phyloP scores from a whole-genome alignment of 352 stramenopile species.

The Globisporangium megalacanthum region DNA sequence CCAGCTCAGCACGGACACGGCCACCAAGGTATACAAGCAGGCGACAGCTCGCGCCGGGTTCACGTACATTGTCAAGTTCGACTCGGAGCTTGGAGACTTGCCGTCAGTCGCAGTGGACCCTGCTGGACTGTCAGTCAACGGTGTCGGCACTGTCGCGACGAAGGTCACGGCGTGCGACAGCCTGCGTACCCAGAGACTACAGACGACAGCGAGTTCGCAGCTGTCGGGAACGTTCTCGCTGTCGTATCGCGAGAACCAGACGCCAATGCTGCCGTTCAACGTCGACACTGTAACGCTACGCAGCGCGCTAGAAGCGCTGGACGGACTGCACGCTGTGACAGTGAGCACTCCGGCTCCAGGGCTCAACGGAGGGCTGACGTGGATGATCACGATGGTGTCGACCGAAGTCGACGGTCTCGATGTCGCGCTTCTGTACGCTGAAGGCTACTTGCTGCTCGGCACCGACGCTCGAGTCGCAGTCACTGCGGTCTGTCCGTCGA shows the following conservation, averaged over 20 bases:
- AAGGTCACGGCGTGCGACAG: constrained; percentile 85
- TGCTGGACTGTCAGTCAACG: constrained; percentile 32
- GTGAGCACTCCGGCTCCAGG: constrained; percentile 32
- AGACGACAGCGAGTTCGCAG: constrained; percentile 35
- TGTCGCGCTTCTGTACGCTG: constrained; percentile 65
- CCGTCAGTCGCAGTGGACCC: constrained; percentile 47
- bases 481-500: constrained; percentile 34
- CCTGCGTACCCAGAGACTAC: constrained; percentile 70
- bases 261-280: constrained; percentile 67
- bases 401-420: constrained; percentile 36
- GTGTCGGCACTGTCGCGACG: constrained; percentile 18
- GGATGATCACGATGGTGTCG: constrained; percentile 84
- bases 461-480: constrained; percentile 36
- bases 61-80: constrained; percentile 71
- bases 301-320: constrained; percentile 59
- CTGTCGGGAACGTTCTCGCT: constrained; percentile 87
- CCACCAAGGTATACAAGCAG: constrained; percentile 84
- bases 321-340: constrained; percentile 63
- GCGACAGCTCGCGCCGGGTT: constrained; percentile 33
- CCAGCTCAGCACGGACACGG: constrained; percentile 37
- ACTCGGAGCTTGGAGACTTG: constrained; percentile 71
- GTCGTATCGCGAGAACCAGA: constrained; percentile 59
- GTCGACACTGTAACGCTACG: constrained; percentile 43
- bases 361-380: constrained; percentile 60
- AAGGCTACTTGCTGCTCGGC: constrained; percentile 73